A percentile compares a stretch with the other conserved stretches of the same genome.
These are phyloP conservation scores for Exophiala sp. DNA, from an alignment of 2,329 filamentous ascomycete genomes.

Conservation along the genomic window DNA sequence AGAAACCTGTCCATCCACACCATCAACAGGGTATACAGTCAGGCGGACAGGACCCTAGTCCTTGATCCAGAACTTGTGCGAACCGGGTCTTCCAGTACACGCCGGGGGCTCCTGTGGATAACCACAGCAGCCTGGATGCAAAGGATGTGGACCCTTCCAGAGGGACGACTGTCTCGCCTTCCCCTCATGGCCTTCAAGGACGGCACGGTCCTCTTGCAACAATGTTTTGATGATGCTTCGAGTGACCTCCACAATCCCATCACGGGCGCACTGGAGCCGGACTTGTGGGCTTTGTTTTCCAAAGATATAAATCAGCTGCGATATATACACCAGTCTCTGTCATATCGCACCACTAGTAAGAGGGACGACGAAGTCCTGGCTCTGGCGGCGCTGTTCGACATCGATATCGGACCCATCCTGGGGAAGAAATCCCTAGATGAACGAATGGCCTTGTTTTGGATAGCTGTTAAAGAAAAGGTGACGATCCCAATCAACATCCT, in stretches of 20 bases:
- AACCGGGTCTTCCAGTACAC: background rate
- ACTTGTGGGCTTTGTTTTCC: background rate
- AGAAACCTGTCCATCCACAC: conserved; percentile 8
- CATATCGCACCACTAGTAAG: conserved; percentile 6
- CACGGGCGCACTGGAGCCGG: background rate
- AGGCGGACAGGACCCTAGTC: conserved; percentile 3
- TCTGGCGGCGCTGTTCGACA: conserved; percentile 5
- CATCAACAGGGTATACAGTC: conserved; percentile 11
- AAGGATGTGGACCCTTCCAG: conserved; percentile 11
- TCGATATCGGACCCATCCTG: conserved; percentile 1
- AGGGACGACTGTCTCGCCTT: conserved; percentile 1
- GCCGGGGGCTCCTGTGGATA: conserved; percentile 5
- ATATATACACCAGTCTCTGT: conserved; percentile 4
- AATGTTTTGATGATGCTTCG: background rate
- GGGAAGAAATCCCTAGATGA: conserved; percentile 5
- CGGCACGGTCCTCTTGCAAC: background rate
- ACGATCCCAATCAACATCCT: conserved; percentile 9
- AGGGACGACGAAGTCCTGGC: conserved; percentile 4
- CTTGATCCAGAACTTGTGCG: conserved; percentile 8
- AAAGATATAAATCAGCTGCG: background rate
- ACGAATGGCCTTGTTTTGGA: conserved; percentile 14
- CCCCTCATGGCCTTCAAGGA: conserved; percentile 3
- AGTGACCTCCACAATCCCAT: background rate
- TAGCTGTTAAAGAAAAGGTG: conserved; percentile 2
- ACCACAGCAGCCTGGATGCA: conserved; percentile 10